These are phyloP conservation scores for Colletotrichum sp. DNA, from an alignment of 2,329 filamentous ascomycete genomes.

Conservation along the genomic window DNA sequence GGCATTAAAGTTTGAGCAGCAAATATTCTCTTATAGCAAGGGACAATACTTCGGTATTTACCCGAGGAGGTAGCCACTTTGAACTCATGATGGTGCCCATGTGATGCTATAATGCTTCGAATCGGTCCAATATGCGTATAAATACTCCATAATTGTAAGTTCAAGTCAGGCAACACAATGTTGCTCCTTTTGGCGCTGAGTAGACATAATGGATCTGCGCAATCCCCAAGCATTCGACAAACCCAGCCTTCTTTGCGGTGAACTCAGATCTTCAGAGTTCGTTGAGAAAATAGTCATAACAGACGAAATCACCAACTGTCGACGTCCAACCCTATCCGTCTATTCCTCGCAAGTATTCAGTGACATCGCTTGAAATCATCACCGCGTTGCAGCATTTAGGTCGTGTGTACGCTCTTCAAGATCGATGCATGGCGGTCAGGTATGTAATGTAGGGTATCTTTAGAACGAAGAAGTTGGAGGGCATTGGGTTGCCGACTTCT, in stretches of 20 bases:
- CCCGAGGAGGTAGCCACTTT: too few relatives aligned
- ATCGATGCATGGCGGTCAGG: neutral
- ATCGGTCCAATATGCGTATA: too few relatives aligned
- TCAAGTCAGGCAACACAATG: neutral
- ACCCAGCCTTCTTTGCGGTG: neutral
- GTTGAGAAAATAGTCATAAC: too few relatives aligned
- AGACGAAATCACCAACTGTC: too few relatives aligned
- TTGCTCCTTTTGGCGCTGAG: rapidly evolving
- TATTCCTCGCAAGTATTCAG: rapidly evolving
- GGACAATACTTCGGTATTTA: too few relatives aligned
- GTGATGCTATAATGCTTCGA: neutral
- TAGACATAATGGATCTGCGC: too few relatives aligned
- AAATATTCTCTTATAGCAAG: too few relatives aligned
- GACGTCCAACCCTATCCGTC: neutral
- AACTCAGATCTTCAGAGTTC: neutral
- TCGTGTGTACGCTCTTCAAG: too few relatives aligned
- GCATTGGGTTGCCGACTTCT: neutral
- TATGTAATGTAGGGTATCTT: too few relatives aligned
- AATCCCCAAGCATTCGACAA: neutral
- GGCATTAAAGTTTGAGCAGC: too few relatives aligned
- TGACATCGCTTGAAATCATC: rapidly evolving
- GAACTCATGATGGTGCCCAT: neutral
- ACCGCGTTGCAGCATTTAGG: neutral
- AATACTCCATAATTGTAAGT: too few relatives aligned
- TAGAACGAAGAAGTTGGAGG: neutral